Conservation (phyloP, 106 monocot species). For the Xerophyta viscosa region DNA sequence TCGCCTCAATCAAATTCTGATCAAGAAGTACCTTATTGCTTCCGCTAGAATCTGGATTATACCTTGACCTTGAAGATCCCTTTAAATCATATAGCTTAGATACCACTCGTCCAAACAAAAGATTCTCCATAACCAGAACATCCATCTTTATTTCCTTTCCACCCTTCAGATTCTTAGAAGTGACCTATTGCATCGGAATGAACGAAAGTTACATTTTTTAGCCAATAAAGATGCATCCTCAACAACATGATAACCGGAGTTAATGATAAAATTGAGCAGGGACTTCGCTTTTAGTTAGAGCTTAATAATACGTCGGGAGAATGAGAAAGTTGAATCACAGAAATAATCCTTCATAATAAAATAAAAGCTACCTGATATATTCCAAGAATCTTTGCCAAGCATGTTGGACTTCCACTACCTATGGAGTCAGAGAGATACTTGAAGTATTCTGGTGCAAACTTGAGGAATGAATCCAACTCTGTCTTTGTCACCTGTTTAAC, state of each 20-base stretch:
- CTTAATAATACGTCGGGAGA: too few species aligned
- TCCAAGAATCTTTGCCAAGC: slow-evolving; percentile 89
- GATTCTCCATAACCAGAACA: slow-evolving; percentile 95
- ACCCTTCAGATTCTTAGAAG: slow-evolving; percentile 51
- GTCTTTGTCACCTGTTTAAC: slow-evolving; percentile 91
- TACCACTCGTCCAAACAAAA: slow-evolving; percentile 58
- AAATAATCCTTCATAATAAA: slow-evolving; percentile 6
- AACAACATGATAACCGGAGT: too few species aligned
- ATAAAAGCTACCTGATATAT: slow-evolving; percentile 78
- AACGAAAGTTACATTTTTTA: not conserved
- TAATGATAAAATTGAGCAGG: too few species aligned
- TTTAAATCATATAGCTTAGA: slow-evolving; percentile 84
- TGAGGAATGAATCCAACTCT: slow-evolving; percentile 78
- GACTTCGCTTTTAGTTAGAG: too few species aligned
- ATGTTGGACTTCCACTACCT: slow-evolving; percentile 69
- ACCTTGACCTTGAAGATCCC: slow-evolving; percentile 84
- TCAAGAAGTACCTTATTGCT: slow-evolving; percentile 91
- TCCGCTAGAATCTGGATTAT: slow-evolving; percentile 83
- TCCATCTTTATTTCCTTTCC: slow-evolving; percentile 84
- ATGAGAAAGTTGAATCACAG: too few species aligned
- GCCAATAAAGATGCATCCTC: not conserved
- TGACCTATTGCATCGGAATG: slow-evolving; percentile 23
- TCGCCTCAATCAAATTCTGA: slow-evolving; percentile 87
- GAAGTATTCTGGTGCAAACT: slow-evolving; percentile 88
- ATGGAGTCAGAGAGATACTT: slow-evolving; percentile 80